phyloP scores from a whole-genome alignment of 257 asterid species.

The Solanum megistacrolobum region DNA sequence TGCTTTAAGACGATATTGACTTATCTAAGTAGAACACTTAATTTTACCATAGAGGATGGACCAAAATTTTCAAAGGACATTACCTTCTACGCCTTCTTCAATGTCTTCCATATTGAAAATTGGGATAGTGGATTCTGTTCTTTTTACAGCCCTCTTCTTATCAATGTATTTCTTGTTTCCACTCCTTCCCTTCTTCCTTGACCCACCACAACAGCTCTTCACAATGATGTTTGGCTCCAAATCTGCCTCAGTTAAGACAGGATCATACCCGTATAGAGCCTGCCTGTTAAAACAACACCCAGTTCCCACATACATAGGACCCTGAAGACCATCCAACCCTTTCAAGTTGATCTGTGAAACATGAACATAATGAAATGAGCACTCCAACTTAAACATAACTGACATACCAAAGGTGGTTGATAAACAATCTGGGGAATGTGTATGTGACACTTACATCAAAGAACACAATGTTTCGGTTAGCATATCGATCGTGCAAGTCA shows the following conservation, averaged over 20 bases:
- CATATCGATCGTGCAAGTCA: constrained; percentile 66
- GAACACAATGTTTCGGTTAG: constrained; percentile 54
- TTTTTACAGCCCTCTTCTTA: constrained; percentile 60
- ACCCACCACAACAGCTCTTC: constrained; percentile 71
- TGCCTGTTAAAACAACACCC: constrained; percentile 92
- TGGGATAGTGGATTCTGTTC: constrained; percentile 79
- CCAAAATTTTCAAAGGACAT: background rate
- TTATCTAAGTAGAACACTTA: background rate
- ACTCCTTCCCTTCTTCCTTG: constrained; percentile 55
- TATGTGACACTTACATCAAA: constrained; percentile 24
- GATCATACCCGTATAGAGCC: constrained; percentile 86
- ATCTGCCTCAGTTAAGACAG: constrained; percentile 69
- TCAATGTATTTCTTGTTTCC: constrained; percentile 61
- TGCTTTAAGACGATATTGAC: background rate
- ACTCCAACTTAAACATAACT: background rate
- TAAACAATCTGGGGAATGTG: background rate
- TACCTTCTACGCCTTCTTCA: constrained; percentile 91
- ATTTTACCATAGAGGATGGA: background rate
- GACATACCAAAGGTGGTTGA: background rate
- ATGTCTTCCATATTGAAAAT: constrained; percentile 72
- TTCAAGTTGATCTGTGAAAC: constrained; percentile 72
- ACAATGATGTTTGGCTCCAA: constrained; percentile 69
- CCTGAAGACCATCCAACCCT: constrained; percentile 90
- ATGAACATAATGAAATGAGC: background rate
- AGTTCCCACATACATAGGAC: constrained; percentile 91